Base-by-base conservation (phyloP, 2,329 filamentous ascomycete species). In the Rasamsonia emersonii region DNA sequence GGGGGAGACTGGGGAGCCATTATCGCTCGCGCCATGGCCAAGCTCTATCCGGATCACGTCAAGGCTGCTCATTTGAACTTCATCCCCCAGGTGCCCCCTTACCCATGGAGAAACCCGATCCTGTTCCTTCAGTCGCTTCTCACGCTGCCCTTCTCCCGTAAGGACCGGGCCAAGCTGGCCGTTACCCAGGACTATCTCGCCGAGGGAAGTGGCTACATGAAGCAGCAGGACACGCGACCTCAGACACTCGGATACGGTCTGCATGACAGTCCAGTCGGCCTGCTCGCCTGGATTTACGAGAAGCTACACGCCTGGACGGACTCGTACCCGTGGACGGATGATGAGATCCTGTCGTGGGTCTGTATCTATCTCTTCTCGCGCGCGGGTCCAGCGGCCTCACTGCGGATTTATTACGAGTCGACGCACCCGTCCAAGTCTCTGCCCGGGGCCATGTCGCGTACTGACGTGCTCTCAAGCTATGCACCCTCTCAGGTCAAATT, bases 281-380 rank as follows among this genome's bases (percentile, higher is more conserved):
- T 86, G 3, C 63, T 89, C 1, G 74, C 80, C 0, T 91, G 84
- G 84, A 77, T 89, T 19, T 82, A 82, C 43, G 84, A 89, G 58
- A 89, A 89, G 51, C 59, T 89, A 21, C 74, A 79, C 43, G 77
- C 82, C 44, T 89, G 82, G 83, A 77, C 77, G 0, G 82, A 88
- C 45, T 46, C 45, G 1, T 86, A 86, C 47, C 61, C 71, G 0
- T 88, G 82, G 82, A 79, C 74, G 0, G 77, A 85, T 39, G 80
- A 86, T 33, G 82, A 88, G 58, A 69, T 88, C 6, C 58, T 84
- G 16, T 83, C 77, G 0, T 89, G 82, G 83, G 58, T 86, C 1
- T 74, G 68, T 30, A 70, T 88, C 23, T 88, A 88, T 52, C 75
- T 71, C 50, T 86, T 86, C 57, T 78, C 73, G 6, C 69, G 61